Evolutionary conservation across 169 alveolate species (phyloP).

Genomic region (Plasmodium malariae): DNA sequence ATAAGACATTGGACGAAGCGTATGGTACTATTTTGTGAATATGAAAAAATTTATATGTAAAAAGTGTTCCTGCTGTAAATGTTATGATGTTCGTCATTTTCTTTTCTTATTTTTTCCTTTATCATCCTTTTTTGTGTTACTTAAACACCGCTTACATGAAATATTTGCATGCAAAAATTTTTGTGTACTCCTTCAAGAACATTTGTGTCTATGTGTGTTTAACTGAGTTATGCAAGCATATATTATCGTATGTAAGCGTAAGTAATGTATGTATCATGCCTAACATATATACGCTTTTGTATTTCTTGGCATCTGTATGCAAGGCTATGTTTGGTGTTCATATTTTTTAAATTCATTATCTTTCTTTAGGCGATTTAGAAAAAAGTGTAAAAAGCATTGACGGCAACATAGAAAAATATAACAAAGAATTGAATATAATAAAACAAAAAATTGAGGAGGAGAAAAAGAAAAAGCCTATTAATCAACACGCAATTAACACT

Average conservation of each 20-base stretch:
- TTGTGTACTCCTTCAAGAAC: no score
- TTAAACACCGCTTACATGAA: not conserved
- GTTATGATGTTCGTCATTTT: not conserved
- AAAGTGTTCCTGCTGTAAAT: not conserved
- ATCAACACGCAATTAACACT: slow-evolving; percentile 43
- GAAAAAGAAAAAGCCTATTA: slow-evolving; percentile 54
- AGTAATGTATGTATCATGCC: no score
- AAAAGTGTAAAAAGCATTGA: slow-evolving; percentile 66
- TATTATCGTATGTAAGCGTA: no score
- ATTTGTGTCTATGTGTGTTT: no score
- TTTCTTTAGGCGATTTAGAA: slow-evolving; percentile 39
- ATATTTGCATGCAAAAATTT: no score
- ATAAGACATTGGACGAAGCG: slow-evolving; percentile 64
- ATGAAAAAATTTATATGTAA: not conserved
- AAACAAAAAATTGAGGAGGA: slow-evolving; percentile 77
- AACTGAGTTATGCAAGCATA: no score
- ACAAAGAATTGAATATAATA: slow-evolving; percentile 69
- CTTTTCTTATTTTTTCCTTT: not conserved
- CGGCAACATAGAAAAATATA: slow-evolving; percentile 56
- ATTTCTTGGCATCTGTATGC: not conserved
- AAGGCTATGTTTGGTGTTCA: not conserved
- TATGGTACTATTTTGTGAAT: slow-evolving; percentile 23
- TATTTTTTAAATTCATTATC: not conserved
- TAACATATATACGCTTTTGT: no score
- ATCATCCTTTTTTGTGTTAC: not conserved